phyloP scores from a whole-genome alignment of 192 early-diverging fungal species.

The Dimargaris verticillata region DNA sequence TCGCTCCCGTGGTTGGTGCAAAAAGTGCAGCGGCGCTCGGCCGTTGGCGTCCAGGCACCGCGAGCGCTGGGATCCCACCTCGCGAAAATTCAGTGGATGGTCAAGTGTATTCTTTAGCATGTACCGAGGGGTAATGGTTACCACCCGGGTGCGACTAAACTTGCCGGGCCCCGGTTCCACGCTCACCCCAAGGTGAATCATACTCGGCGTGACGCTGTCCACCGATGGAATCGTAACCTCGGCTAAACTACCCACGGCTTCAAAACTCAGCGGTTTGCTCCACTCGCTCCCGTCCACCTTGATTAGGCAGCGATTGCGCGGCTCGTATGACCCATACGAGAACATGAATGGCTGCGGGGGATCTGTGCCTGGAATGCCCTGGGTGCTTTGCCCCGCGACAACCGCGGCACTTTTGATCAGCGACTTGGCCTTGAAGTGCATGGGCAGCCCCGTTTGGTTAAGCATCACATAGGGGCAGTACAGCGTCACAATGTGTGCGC shows the following conservation, averaged over 20 bases:
- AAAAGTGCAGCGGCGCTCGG: conserved; percentile 45
- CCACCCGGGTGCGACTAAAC: conserved; percentile 67
- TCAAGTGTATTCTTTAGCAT: conserved; percentile 69
- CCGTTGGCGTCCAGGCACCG: conserved; percentile 30
- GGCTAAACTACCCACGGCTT: conserved; percentile 77
- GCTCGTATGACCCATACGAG: conserved; percentile 75
- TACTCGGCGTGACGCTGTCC: conserved; percentile 20
- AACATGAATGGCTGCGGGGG: conserved; percentile 55
- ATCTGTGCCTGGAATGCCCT: conserved; percentile 15
- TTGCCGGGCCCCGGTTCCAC: conserved; percentile 83
- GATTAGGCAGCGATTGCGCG: conserved; percentile 64
- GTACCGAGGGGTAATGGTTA: conserved; percentile 81
- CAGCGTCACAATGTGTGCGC: conserved; percentile 68
- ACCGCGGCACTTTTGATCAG: conserved; percentile 57
- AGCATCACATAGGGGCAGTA: conserved; percentile 86
- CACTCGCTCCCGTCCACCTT: conserved; percentile 58
- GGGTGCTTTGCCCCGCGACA: conserved; percentile 46
- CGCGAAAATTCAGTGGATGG: conserved; percentile 56
- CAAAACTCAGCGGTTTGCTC: conserved; percentile 85
- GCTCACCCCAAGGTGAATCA: conserved; percentile 64
- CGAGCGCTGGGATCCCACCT: conserved; percentile 36
- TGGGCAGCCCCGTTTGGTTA: conserved; percentile 74
- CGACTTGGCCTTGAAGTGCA: conserved; percentile 64
- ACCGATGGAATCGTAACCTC: conserved; percentile 52
- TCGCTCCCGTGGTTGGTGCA: conserved; percentile 43